Percentiles rank a stretch among this genome's conserved stretches.
Evolutionary conservation across 106 monocot genomes (phyloP).

Genomic region (Ottelia alismoides): DNA sequence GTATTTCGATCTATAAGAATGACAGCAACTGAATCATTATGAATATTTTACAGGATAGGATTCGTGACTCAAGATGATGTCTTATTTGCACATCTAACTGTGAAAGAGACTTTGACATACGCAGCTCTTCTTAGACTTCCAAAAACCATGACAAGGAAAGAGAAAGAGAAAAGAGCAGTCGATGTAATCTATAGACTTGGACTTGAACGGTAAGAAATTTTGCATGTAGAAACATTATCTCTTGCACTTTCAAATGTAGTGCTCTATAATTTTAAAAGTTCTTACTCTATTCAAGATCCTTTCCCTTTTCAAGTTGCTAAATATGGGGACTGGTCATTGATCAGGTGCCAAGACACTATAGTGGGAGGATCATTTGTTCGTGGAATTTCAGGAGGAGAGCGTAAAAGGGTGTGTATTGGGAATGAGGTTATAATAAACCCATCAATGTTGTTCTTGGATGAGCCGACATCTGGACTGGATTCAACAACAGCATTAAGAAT

Average conservation of each 20-base stretch:
- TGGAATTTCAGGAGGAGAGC: slow-evolving; percentile 32
- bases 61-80: slow-evolving; percentile 40
- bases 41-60: slow-evolving; percentile 26
- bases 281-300: not conserved
- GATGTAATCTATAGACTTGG: too few relatives aligned
- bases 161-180: slow-evolving; percentile 21
- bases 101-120: too few relatives aligned
- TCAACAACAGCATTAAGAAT: slow-evolving; percentile 23
- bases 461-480: too few relatives aligned
- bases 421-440: too few relatives aligned
- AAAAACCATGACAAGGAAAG: slow-evolving; percentile 18
- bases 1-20: too few relatives aligned
- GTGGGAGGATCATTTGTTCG: slow-evolving; percentile 22
- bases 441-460: too few relatives aligned
- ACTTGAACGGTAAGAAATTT: too few relatives aligned
- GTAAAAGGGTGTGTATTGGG: slow-evolving; percentile 22
- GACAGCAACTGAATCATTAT: too few relatives aligned
- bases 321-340: too few relatives aligned
- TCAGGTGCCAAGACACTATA: slow-evolving; percentile 24
- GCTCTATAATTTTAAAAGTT: not conserved
- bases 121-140: too few relatives aligned
- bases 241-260: slow-evolving; percentile 13
- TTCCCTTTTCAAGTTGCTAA: not conserved
- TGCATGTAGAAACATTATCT: slow-evolving; percentile 1
- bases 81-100: slow-evolving; percentile 28